These are phyloP conservation scores for Diplogelasinospora grovesii DNA, from an alignment of 495 filamentous ascomycete species.

Conservation along the genomic window DNA sequence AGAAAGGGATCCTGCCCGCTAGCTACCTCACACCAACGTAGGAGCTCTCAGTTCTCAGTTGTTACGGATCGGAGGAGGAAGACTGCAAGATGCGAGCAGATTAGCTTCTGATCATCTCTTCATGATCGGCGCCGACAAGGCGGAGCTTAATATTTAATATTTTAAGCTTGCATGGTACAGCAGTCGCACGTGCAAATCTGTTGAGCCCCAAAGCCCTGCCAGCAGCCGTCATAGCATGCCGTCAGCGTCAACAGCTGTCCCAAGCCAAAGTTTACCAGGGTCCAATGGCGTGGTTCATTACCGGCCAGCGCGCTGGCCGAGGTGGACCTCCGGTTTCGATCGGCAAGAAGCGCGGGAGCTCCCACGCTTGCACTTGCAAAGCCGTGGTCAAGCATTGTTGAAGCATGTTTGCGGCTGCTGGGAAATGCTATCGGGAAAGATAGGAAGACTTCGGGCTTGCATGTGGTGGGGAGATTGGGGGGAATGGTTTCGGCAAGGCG, in stretches of 20 bases:
- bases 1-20: conserved; percentile 8
- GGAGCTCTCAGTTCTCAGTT: too few species aligned
- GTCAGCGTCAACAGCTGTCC: conserved; percentile 5
- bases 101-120: conserved; percentile 2
- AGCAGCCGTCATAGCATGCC: not conserved
- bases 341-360: conserved; percentile 1
- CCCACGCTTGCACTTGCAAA: not conserved
- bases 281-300: conserved; percentile 4
- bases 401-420: not conserved
- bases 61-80: not conserved
- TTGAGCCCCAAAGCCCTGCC: not conserved
- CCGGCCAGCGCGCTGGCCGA: not conserved
- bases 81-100: not conserved
- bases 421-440: conserved; percentile 10
- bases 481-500: conserved; percentile 5
- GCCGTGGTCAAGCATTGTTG: not conserved
- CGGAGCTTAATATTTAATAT: too few species aligned
- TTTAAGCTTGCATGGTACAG: too few species aligned
- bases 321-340: conserved; percentile 3
- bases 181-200: not conserved
- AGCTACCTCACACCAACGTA: not conserved
- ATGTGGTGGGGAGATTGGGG: conserved; percentile 5
- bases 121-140: too few species aligned
- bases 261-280: conserved; percentile 1
- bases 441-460: conserved; percentile 8